These are phyloP conservation scores for Vanrija pseudolonga DNA, from an alignment of 1,284 basidiomycete genomes.

Conservation along the genomic window DNA sequence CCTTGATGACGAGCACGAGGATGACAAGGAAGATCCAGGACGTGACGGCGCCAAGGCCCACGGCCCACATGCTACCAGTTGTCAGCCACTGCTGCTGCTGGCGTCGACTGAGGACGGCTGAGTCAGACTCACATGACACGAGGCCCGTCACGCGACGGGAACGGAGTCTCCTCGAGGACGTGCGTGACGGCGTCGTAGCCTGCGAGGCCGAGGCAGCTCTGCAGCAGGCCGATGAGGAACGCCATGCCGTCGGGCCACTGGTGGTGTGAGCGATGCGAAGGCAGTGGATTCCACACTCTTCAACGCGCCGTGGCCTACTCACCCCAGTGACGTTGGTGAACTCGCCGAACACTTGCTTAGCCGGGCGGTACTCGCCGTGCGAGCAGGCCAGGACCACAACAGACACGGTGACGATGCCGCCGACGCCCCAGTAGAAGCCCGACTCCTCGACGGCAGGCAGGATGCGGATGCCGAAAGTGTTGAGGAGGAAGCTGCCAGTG, in stretches of 20 bases:
- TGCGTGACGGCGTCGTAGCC: conserved; percentile 26
- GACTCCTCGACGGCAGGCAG: conserved; percentile 34
- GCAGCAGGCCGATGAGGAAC: conserved; percentile 47
- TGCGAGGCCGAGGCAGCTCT: conserved; percentile 45
- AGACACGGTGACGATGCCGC: conserved; percentile 41
- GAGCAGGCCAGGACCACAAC: conserved; percentile 42
- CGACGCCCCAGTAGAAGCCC: conserved; percentile 36
- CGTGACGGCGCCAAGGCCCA: conserved; percentile 58
- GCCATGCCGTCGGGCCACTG: conserved; percentile 47
- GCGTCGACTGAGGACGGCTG: too few species aligned
- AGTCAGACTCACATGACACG: conserved; percentile 23
- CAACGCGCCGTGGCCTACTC: too few species aligned
- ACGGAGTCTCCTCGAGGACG: conserved; percentile 19
- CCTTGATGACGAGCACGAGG: conserved; percentile 64
- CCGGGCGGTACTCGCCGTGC: conserved; percentile 38
- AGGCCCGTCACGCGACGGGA: conserved; percentile 2
- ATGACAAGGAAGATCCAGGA: conserved; percentile 61
- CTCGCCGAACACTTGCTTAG: conserved; percentile 44
- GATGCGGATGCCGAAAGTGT: conserved; percentile 28
- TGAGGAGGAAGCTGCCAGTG: conserved; percentile 20
- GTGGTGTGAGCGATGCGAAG: too few species aligned
- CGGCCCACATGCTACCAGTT: conserved; percentile 54
- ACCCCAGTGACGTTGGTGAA: conserved; percentile 46
- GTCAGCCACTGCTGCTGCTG: too few species aligned
- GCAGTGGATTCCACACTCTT: background rate